Percentiles rank a stretch among this genome's conserved stretches.
Evolutionary conservation across 305 asterid species (phyloP).

Genomic region (Withania somnifera): DNA sequence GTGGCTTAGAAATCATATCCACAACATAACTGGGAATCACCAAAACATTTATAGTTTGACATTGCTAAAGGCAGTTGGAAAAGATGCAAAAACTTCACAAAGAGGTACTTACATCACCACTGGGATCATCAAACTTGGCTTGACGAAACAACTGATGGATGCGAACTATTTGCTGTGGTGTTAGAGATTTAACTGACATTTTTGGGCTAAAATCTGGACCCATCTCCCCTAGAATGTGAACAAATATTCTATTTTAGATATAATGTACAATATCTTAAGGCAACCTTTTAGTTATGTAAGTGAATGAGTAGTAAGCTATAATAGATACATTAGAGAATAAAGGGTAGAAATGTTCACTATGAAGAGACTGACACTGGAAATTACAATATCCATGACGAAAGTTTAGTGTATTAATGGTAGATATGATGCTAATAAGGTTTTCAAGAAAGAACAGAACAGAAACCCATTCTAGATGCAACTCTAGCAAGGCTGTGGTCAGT

Average conservation of each 20-base stretch:
- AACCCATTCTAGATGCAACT: neutral
- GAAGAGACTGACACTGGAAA: neutral
- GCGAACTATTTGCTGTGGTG: slow-evolving; percentile 84
- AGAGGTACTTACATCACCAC: slow-evolving; percentile 58
- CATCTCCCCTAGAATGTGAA: slow-evolving; percentile 61
- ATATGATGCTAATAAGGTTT: neutral
- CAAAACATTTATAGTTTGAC: neutral
- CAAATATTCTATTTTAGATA: neutral
- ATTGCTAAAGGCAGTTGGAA: neutral
- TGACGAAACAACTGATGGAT: slow-evolving; percentile 89
- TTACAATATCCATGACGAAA: neutral
- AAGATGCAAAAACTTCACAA: slow-evolving; percentile 1
- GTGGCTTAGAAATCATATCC: slow-evolving; percentile 7
- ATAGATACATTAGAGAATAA: neutral
- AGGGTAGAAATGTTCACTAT: neutral
- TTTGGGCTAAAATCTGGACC: slow-evolving; percentile 68
- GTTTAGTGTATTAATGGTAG: neutral
- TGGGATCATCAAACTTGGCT: slow-evolving; percentile 91
- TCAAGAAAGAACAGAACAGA: neutral
- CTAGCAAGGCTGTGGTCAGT: neutral
- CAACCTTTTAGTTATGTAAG: neutral
- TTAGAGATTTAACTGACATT: slow-evolving; percentile 58
- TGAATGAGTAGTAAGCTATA: neutral
- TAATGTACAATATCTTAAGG: neutral
- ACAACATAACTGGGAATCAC: neutral